phyloP scores from a whole-genome alignment of 1,139 yeast genomes.

The Kodamaea arcana region DNA sequence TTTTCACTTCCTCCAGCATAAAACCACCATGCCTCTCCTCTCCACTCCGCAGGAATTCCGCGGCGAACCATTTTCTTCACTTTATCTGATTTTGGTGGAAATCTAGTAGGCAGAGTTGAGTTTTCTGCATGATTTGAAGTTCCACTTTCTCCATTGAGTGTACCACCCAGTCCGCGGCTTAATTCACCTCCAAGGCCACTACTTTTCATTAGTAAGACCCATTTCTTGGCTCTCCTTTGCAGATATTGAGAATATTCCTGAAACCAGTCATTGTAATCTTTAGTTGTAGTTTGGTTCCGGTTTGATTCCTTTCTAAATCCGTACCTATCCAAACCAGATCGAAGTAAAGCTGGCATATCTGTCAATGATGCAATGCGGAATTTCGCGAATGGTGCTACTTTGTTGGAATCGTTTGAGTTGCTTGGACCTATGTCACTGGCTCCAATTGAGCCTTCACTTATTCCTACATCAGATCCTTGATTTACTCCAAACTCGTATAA shows the following conservation, averaged over 20 bases:
- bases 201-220: conserved; percentile 63
- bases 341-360: conserved; percentile 11
- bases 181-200: conserved; percentile 53
- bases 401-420: background rate
- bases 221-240: conserved; percentile 63
- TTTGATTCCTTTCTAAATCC: conserved; percentile 73
- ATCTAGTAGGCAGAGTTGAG: conserved; percentile 42
- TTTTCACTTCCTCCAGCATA: conserved; percentile 89
- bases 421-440: background rate
- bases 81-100: conserved; percentile 83
- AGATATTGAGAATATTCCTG: conserved; percentile 58
- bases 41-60: conserved; percentile 96
- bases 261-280: conserved; percentile 77
- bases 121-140: conserved; percentile 23
- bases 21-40: conserved; percentile 96
- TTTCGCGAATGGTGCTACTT: background rate
- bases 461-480: background rate
- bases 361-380: background rate
- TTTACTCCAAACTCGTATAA: too few relatives aligned
- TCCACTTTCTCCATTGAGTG: too few relatives aligned
- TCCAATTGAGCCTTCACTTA: background rate
- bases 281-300: conserved; percentile 40
- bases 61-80: conserved; percentile 78
- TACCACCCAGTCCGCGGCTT: too few relatives aligned
- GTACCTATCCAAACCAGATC: conserved; percentile 62